Evolutionary conservation across 805 yeast genomes (phyloP).

Genomic region (Ogataea neopini): DNA sequence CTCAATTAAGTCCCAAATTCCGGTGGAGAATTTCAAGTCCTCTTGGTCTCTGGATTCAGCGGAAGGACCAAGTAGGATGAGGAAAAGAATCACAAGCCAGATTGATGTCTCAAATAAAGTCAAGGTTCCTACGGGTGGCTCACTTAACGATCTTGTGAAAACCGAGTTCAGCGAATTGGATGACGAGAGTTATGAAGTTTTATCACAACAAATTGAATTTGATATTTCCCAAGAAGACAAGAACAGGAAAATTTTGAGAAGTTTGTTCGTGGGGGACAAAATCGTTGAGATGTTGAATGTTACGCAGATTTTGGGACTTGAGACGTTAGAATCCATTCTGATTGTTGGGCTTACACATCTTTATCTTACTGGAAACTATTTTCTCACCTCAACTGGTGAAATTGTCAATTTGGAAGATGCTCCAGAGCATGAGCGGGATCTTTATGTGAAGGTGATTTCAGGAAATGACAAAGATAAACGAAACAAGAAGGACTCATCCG

Average conservation of each 20-base stretch:
- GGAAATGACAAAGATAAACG: constrained; percentile 21
- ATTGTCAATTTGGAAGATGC: constrained; percentile 71
- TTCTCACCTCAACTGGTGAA: constrained; percentile 50
- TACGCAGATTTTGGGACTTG: constrained; percentile 74
- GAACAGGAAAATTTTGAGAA: constrained; percentile 71
- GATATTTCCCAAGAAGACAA: constrained; percentile 55
- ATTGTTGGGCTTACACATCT: constrained; percentile 65
- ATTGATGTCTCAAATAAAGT: constrained; percentile 4
- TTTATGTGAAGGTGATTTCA: constrained; percentile 63
- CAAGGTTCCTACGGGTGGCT: constrained; percentile 36
- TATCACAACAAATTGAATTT: constrained; percentile 42
- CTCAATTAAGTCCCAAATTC: constrained; percentile 41
- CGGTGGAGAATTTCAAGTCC: constrained; percentile 20
- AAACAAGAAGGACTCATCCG: constrained; percentile 12
- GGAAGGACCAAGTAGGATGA: constrained; percentile 69
- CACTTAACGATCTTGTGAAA: not conserved
- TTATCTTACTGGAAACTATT: constrained; percentile 71
- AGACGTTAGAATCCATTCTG: constrained; percentile 71
- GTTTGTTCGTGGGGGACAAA: constrained; percentile 67
- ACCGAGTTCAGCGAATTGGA: constrained; percentile 5
- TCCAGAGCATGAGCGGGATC: constrained; percentile 61
- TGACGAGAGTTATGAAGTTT: constrained; percentile 36
- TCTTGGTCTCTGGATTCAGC: constrained; percentile 61
- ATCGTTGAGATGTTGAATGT: constrained; percentile 76
- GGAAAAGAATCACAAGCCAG: constrained; percentile 59